Conservation (phyloP, 345 rosid species). For the Carallia brachiata region DNA sequence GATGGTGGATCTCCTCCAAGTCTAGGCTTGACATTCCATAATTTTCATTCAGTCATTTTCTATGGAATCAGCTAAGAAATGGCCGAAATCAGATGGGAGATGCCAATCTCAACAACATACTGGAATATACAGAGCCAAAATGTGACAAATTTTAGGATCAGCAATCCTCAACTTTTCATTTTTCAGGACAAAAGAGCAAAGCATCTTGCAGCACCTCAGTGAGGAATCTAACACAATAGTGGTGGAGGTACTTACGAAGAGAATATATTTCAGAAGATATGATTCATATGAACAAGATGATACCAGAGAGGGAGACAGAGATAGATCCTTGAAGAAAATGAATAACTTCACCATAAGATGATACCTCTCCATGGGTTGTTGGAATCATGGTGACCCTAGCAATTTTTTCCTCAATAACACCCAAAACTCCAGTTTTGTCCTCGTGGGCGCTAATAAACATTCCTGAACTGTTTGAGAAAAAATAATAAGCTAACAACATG, state of each 20-base stretch:
- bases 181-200: background rate
- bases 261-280: too few species aligned
- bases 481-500: constrained; percentile 5
- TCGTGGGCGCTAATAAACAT: constrained; percentile 49
- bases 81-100: background rate
- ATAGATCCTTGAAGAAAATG: background rate
- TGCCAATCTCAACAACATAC: background rate
- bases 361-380: constrained; percentile 53
- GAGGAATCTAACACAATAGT: background rate
- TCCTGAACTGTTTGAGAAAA: constrained; percentile 46
- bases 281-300: too few species aligned
- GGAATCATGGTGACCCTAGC: constrained; percentile 60
- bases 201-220: background rate
- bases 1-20: background rate
- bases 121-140: too few species aligned
- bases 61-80: background rate
- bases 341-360: background rate
- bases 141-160: background rate
- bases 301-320: too few species aligned
- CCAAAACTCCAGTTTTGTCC: constrained; percentile 50
- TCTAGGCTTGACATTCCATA: too few species aligned
- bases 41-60: background rate
- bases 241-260: too few species aligned
- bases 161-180: background rate
- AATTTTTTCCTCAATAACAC: constrained; percentile 58